Conservation (phyloP, 2,329 filamentous ascomycete species). For the Anisogramma anomala region DNA sequence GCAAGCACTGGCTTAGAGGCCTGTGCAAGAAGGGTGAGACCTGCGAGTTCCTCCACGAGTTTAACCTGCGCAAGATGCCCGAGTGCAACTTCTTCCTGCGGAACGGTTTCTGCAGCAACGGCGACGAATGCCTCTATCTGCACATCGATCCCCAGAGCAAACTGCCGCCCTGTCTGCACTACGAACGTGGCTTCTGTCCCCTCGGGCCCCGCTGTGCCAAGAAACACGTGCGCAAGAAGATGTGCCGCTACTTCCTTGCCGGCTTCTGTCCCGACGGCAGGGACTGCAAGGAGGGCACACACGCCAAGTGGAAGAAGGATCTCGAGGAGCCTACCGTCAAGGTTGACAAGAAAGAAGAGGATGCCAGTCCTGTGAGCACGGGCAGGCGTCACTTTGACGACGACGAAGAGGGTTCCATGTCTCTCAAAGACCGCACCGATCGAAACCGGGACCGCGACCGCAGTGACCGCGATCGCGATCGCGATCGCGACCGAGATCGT, state of each 20-base stretch:
- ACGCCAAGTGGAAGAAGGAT: slow-evolving; percentile 70
- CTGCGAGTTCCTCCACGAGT: slow-evolving; percentile 98
- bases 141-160: slow-evolving; percentile 77
- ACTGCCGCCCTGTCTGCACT: slow-evolving; percentile 74
- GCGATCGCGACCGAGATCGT: slow-evolving; percentile 18
- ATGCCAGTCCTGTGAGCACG: slow-evolving; percentile 35
- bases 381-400: slow-evolving; percentile 22
- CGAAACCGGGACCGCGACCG: slow-evolving; percentile 21
- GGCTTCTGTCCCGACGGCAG: slow-evolving; percentile 85
- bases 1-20: slow-evolving; percentile 96
- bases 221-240: slow-evolving; percentile 69
- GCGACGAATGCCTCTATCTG: slow-evolving; percentile 89
- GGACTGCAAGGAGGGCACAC: slow-evolving; percentile 66
- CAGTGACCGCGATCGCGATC: slow-evolving; percentile 24
- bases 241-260: slow-evolving; percentile 79
- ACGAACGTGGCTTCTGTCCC: slow-evolving; percentile 89
- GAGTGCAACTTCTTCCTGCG: slow-evolving; percentile 95
- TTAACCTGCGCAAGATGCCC: slow-evolving; percentile 95
- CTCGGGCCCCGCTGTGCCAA: slow-evolving; percentile 79
- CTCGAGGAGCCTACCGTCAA: slow-evolving; percentile 65
- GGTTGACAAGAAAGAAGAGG: slow-evolving; percentile 50
- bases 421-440: slow-evolving; percentile 28
- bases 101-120: slow-evolving; percentile 91
- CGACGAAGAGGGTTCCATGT: slow-evolving; percentile 22
- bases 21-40: slow-evolving; percentile 95